Evolutionary conservation across 768 basidiomycete species (phyloP), one percentile per base, ranked within the genome.

Genomic region (Pluteus cervinus): DNA sequence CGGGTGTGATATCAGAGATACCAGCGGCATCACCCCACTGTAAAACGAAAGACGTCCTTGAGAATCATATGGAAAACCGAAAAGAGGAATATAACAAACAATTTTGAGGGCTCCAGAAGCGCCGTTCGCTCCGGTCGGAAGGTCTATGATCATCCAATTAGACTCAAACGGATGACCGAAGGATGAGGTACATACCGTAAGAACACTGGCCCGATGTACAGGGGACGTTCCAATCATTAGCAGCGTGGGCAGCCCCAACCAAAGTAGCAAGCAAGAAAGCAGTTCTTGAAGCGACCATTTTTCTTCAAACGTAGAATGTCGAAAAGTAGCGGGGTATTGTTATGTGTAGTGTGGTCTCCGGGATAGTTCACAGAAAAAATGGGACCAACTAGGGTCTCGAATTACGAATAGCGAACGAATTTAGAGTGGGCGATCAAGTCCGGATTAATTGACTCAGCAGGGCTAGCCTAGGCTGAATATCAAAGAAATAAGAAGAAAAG

Each of bases 1-100:
- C 69, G n/a, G 59, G 42, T 2, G 69, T 68, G 25, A 70, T 62
- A 39, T 70, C 68, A 6, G 65, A 58, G 15, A 69, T 69, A 7
- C 65, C 53, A 25, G 46, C 48, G 1, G 47, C 24, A 7, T 60
- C 39, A 4, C 65, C 66, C 65, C 62, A 69, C 69, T 68, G 24
- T 2, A 24, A 21, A 17, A 23, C 29, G 16, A n/a, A 28, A 21
- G 26, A 17, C 14, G 23, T 18, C 28, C n/a, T 24, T 7, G n/a
- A 28, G 18, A 17, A 28, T 23, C n/a, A 20, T 20, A 17, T n/a
- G 18, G 11, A 3, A 29, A 6, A 20, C 12, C 12, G 17, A 10
- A 11, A 8, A 9, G 11, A 31, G 30, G 17, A 17, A 8, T 6
- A 21, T 4, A 5, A 49, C 65, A 26, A 41, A 69, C 68, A 35